Base-by-base conservation (phyloP, 441 rosid genomes). In the Manihot esculenta region DNA sequence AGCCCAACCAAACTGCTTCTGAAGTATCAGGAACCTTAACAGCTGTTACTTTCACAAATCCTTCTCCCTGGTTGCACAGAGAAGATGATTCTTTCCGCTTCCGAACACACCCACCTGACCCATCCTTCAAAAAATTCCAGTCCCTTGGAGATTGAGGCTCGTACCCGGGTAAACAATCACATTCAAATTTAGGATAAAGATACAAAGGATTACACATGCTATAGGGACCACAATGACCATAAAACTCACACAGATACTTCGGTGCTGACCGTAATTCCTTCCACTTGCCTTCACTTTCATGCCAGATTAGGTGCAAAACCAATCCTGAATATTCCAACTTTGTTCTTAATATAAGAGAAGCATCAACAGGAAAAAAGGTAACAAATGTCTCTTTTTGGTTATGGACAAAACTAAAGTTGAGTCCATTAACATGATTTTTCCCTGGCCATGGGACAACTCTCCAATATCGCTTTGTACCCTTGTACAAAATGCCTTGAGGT, bases 221-320 rank as follows among this genome's bases (percentile, higher is more conserved):
- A 51, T 83, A 57, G 6, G 74, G 23, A 12, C 84, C 86, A 63
- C 83, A 81, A 3, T 6, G 71, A 10, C 70, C 70, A 21, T 78
- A 81, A 7, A 2, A 38, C 33, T 78, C 82, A 21, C 82, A 81
- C 21, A 3, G 17, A 5, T 76, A 72, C 17, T 24, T 70, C 0
- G 81, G 74, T 1, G 44, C n/a, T 14, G 14, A 5, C 63, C 74
- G 53, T 21, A 20, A 10, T 0, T 65, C 14, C 54, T 2, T 50
- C 84, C 86, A 80, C 24, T 23, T 17, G 7, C 67, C 55, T 35
- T 57, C 10, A 17, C 21, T 35, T 57, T 77, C 63, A 33, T 17
- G 69, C 83, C 84, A 80, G 11, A 18, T 27, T 33, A 56, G 60
- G 13, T 67, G 45, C 48, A 42, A 57, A 1, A 9, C 0, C n/a